Base-by-base conservation (phyloP, 768 basidiomycete species). In the Pleurotus tuber-regium region DNA sequence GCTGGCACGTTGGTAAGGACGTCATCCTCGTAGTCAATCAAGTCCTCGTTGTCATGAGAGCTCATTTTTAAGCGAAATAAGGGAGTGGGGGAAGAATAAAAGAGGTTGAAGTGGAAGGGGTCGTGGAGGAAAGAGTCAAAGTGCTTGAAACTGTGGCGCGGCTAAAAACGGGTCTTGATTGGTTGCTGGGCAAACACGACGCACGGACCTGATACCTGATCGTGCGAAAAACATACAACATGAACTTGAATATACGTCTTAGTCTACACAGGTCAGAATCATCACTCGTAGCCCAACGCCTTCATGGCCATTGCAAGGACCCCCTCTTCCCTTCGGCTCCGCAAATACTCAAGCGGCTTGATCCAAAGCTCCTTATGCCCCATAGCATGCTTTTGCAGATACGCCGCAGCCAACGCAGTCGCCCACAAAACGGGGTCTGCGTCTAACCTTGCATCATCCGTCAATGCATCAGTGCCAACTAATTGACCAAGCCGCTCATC, bases 21-120 rank as follows among this genome's bases (percentile, higher is more conserved):
- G 63, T 92, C 89, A 59, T 94, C 92, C 70, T 94, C 92, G 76
- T 93, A 94, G 77, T 94, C 92, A 68, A 94, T 91, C 38, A 94
- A 84, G 63, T 94, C 91, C 66, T 93, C 91, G 68, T 88, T 88
- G 73, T 92, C 91, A 75, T 87, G 82, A 40, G 79, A 80, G 70
- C 83, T 87, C 89, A 91, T 92, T 66, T 69, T 26, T 30, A 18
- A 35, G 60, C 42, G 56, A 60, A 50, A 56, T 51, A 33, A 52
- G 54, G 52, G 53, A 38, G 35, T 38, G 35, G 35, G 46, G 43
- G 57, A 50, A 61, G 63, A 56, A 54, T 36, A 56, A 59, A 56
- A 56, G 61, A 61, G 55, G 56, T 57, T 60, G 62, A 64, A 57
- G 60, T 50, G 59, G 54, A 59, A 55, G 63, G 63, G 60, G 62